Conservation (phyloP, 805 yeast species). For the Tetrapisispora phaffii region DNA sequence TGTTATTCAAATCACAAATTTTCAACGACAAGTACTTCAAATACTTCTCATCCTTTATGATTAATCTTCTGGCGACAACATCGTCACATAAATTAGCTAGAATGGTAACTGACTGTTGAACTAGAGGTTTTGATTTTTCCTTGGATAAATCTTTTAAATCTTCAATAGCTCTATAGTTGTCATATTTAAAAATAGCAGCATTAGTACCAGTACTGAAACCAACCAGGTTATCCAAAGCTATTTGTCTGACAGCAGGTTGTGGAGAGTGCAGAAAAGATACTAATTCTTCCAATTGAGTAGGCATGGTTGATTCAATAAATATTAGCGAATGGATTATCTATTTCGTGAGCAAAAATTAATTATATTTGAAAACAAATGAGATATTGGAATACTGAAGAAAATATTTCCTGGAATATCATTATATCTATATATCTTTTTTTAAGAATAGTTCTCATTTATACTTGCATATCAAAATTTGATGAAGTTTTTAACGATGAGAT, state of each 20-base stretch:
- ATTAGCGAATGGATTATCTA: too few species aligned
- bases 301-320: constrained; percentile 28
- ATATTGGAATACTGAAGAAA: too few species aligned
- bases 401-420: not conserved
- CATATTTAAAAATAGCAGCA: constrained; percentile 54
- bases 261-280: constrained; percentile 76
- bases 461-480: too few species aligned
- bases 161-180: constrained; percentile 58
- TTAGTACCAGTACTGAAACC: constrained; percentile 70
- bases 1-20: constrained; percentile 46
- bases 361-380: not conserved
- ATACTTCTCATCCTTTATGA: constrained; percentile 57
- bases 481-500: too few species aligned
- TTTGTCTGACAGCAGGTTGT: constrained; percentile 67
- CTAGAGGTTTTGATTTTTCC: constrained; percentile 45
- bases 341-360: too few species aligned
- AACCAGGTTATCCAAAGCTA: constrained; percentile 76
- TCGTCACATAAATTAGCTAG: constrained; percentile 78
- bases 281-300: constrained; percentile 47
- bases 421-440: too few species aligned
- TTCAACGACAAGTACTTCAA: constrained; percentile 38
- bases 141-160: constrained; percentile 56
- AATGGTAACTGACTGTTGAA: constrained; percentile 63
- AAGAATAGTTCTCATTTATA: too few species aligned
- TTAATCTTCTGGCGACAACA: constrained; percentile 45